A percentile compares a stretch with the other conserved stretches of the same genome.
Conservation (phyloP, 2,329 filamentous ascomycete species). For the Fusarium staphyleae region DNA sequence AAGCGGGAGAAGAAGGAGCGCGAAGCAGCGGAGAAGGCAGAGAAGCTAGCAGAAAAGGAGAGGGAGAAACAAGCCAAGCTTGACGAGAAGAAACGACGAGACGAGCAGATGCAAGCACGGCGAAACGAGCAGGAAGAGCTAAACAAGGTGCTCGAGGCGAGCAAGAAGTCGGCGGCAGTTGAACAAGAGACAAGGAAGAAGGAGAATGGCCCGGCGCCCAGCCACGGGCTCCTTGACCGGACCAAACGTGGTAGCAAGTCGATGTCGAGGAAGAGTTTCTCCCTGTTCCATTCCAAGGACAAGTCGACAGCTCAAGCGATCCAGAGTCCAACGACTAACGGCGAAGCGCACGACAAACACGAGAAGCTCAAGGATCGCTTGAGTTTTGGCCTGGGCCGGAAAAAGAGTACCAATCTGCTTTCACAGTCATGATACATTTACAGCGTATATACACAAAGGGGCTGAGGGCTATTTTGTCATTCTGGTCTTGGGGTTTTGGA, state of each 20-base stretch:
- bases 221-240: slow-evolving; percentile 64
- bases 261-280: slow-evolving; percentile 77
- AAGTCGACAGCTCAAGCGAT: slow-evolving; percentile 45
- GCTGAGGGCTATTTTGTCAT: slow-evolving; percentile 17
- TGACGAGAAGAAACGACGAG: slow-evolving; percentile 49
- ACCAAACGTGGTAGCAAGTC: slow-evolving; percentile 79
- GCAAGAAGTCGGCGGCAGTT: slow-evolving; percentile 67
- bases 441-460: slow-evolving; percentile 20
- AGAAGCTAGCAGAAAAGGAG: slow-evolving; percentile 56
- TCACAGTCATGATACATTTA: slow-evolving; percentile 35
- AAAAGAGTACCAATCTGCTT: slow-evolving; percentile 68
- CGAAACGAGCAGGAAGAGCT: slow-evolving; percentile 69
- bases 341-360: slow-evolving; percentile 49
- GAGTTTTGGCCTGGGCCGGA: slow-evolving; percentile 70
- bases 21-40: slow-evolving; percentile 63
- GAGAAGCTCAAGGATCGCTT: slow-evolving; percentile 69
- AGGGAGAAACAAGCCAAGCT: slow-evolving; percentile 55
- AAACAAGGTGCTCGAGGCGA: slow-evolving; percentile 69
- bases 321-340: slow-evolving; percentile 24
- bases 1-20: slow-evolving; percentile 74
- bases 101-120: slow-evolving; percentile 59
- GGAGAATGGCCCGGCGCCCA: slow-evolving; percentile 48
- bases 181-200: slow-evolving; percentile 54
- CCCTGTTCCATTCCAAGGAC: slow-evolving; percentile 65
- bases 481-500: slow-evolving; percentile 21